Evolutionary conservation across 306 rosid species (phyloP), one percentile per base, ranked within the genome.

Genomic region (Biancaea sappan): DNA sequence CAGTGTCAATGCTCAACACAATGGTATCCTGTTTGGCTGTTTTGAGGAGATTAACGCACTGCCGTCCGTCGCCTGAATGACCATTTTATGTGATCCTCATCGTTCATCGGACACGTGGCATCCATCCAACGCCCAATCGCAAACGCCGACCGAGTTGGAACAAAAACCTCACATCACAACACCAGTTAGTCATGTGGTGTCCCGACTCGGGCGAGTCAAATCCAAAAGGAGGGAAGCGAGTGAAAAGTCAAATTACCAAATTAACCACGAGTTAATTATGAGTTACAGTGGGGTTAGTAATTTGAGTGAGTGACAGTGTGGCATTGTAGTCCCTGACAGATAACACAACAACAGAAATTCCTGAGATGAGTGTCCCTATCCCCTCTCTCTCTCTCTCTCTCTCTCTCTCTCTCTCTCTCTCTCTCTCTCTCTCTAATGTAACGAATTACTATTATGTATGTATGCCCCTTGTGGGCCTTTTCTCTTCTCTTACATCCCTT

Each of bases 291-390:
- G n/a, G n/a, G n/a, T n/a, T n/a, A n/a, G n/a, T n/a, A n/a, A n/a
- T 37, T 3, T 3, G 41, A 31, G 44, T 38, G 44, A 38, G 51
- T 44, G 51, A 16, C 19, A 14, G 51, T 44, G 16, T 3, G 14
- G 13, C 38, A 25, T 13, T 40, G 38, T 41, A 21, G 19, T 72
- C 75, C 75, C 75, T 79, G 75, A 79, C 46, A 29, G 28, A 74
- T 71, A 69, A 75, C 77, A n/a, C 34, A 70, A 74, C 82, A 85
- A 78, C 90, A 83, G 70, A 86, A 82, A 83, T 83, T 80, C 87
- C 79, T 67, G 66, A 72, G 81, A 48, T 65, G 76, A 59, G 62
- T 79, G 77, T 54, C 24, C 61, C 73, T 31, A 41, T 44, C 29
- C n/a, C n/a, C n/a, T 40, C 56, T 66, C 63, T 61, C 1, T 3